Evolutionary conservation across 228 moss, liverwort and hornwort genomes (phyloP), one percentile per base, ranked within the genome.

Genomic region (Sphagnum magellanicum): DNA sequence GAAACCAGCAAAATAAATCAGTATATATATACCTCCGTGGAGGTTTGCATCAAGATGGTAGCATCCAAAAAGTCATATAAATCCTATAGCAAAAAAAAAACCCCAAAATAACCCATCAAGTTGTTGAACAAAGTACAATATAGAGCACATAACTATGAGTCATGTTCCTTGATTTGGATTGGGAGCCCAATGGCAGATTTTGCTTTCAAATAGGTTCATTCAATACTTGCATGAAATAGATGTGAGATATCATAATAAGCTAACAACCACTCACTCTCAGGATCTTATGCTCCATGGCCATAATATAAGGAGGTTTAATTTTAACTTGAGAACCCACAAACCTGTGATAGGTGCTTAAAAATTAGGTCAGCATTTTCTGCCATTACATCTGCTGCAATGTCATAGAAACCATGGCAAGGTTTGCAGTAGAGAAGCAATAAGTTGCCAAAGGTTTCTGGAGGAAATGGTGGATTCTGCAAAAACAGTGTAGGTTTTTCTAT

Each of bases 331-430:
- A 10, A n/a, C 17, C 53, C 51, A 67, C 50, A 9, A 48, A 91
- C 94, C 68, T 92, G 87, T 66, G 92, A 84, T 49, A 95, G 81
- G 64, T 82, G 76, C 72, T 87, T 88, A 73, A 78, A 79, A 48
- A 85, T 87, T 7, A 84, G 82, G 53, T 95, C 89, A 51, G 81
- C 73, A 75, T 92, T 89, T 75, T 95, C 87, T 59, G 89, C 89
- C 87, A 95, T 89, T 16, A 92, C 75, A 75, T 92, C 88, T 62
- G 92, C 90, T 63, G 92, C 95, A 72, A 95, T 81, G 74, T 95
- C 85, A 65, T 87, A 92, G 46, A 90, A 89, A 52, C 90, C 89
- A 77, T 90, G 51, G 8, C 76, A 71, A 68, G 92, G 87, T 61
- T 87, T 90, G 63, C 87, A 90, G 8, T 92, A 95, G 6, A 95